A percentile compares a stretch with the other conserved stretches of the same genome.
phyloP scores from a whole-genome alignment of 768 basidiomycete species.

The Calocera cornea region DNA sequence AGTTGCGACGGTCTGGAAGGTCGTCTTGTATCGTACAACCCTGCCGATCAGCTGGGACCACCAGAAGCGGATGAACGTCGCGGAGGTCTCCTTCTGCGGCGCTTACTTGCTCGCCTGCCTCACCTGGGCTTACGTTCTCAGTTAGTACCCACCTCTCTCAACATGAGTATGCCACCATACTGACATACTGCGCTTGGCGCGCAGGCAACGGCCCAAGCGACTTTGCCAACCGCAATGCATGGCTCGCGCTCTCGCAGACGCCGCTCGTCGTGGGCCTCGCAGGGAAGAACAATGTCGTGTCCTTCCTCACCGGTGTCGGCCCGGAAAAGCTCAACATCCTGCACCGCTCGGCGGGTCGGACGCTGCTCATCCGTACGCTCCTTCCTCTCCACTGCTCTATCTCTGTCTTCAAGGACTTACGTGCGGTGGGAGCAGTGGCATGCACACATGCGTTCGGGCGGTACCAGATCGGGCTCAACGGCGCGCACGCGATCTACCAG shows the following conservation, averaged over 20 bases:
- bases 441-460: not conserved
- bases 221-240: slow-evolving; percentile 30
- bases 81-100: not conserved
- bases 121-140: not conserved
- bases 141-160: not conserved
- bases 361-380: slow-evolving; percentile 25
- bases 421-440: not conserved
- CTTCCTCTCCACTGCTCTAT: not conserved
- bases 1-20: not conserved
- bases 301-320: slow-evolving; percentile 25
- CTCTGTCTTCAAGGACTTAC: not conserved
- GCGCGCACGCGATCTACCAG: not conserved
- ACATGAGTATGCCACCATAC: not conserved
- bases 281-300: slow-evolving; percentile 45
- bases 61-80: not conserved
- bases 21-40: not conserved
- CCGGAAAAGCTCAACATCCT: slow-evolving; percentile 48
- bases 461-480: not conserved
- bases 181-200: not conserved
- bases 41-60: not conserved
- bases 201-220: not conserved
- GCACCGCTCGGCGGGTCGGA: slow-evolving; percentile 31
- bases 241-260: slow-evolving; percentile 36
- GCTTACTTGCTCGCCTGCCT: not conserved
- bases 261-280: slow-evolving; percentile 47